These are phyloP conservation scores for Eucalyptus urophylla DNA, from an alignment of 345 rosid species.

Conservation along the genomic window DNA sequence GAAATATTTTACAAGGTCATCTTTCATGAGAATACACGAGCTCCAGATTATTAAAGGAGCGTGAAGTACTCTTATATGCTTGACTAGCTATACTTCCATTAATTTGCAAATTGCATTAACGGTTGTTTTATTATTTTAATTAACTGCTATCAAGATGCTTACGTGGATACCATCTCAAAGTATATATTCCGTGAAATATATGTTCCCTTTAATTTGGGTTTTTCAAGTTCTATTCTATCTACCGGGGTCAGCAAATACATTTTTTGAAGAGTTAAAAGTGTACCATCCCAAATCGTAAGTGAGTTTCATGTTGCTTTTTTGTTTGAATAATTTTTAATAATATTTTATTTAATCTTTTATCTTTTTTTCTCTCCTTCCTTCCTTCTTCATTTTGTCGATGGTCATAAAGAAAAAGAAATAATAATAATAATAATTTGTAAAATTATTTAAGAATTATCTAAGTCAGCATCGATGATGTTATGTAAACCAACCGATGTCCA, in stretches of 20 bases:
- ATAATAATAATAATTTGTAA: no score
- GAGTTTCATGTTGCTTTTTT: neutral
- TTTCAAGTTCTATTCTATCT: fast-evolving
- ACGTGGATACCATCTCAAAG: neutral
- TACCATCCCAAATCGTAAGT: neutral
- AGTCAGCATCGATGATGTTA: fast-evolving
- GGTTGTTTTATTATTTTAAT: neutral
- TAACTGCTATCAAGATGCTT: neutral
- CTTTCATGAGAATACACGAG: neutral
- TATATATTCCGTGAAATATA: neutral
- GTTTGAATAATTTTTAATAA: no score
- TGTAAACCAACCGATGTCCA: fast-evolving
- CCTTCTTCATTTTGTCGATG: no score
- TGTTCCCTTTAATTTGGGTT: neutral
- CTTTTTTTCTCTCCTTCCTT: no score
- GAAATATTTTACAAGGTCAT: neutral
- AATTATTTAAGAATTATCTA: no score
- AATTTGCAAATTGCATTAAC: neutral
- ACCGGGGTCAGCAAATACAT: fast-evolving
- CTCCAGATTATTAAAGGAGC: neutral
- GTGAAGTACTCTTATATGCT: neutral
- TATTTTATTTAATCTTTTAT: no score
- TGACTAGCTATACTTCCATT: neutral
- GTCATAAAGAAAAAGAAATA: no score
- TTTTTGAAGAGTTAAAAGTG: neutral